These are phyloP conservation scores for Leishmania lainsoni DNA, from an alignment of 208 protist genomes.

Conservation along the genomic window DNA sequence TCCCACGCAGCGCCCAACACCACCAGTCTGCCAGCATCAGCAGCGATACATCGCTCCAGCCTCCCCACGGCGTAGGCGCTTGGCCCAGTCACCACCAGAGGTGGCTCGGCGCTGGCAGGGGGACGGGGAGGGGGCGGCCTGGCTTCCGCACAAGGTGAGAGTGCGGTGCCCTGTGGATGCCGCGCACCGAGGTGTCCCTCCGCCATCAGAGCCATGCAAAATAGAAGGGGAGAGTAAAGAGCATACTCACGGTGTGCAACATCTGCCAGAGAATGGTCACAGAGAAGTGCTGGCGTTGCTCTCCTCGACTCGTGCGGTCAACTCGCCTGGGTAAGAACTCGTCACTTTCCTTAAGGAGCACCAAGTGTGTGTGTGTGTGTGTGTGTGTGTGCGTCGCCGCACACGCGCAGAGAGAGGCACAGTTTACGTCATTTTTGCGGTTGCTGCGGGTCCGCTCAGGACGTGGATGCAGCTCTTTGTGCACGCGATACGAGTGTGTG, in stretches of 20 bases:
- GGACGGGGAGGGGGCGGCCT: neutral
- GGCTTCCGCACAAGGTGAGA: neutral
- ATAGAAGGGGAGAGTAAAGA: too few species aligned
- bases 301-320: neutral
- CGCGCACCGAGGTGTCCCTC: neutral
- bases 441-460: neutral
- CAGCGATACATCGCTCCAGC: too few species aligned
- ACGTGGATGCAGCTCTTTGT: neutral
- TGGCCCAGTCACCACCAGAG: neutral
- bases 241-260: neutral
- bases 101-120: neutral
- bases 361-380: neutral
- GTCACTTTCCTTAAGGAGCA: neutral
- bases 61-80: neutral
- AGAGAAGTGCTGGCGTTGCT: neutral
- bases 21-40: neutral
- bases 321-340: neutral
- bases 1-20: neutral
- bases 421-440: neutral
- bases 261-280: neutral
- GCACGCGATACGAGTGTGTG: neutral
- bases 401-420: neutral
- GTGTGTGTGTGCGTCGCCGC: neutral
- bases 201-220: neutral
- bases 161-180: too few species aligned